Base-by-base conservation (phyloP, 2,329 filamentous ascomycete species). In the Aspergillus versicolor region DNA sequence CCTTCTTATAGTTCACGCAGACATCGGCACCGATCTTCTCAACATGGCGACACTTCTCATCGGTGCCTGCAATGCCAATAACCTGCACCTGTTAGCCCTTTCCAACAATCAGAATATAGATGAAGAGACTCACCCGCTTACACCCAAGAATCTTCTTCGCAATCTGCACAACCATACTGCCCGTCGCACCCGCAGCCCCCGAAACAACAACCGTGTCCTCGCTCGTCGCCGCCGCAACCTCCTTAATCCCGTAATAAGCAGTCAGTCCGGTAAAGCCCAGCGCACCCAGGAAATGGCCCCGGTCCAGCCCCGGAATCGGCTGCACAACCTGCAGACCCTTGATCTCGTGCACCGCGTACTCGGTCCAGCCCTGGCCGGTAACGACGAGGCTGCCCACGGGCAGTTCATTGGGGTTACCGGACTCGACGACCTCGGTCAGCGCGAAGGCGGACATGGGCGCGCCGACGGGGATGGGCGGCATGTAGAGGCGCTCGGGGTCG, bases 131-230 rank as follows among this genome's bases (percentile, higher is more conserved):
- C 21, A 53, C 51, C 51, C 51, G 47, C 22, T 52, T 41, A 32
- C 54, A 51, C 59, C 61, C 42, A 21, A 66, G 44, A 13, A 65
- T 53, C 42, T 80, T 72, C 66, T 80, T 81, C 6, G 81, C 82
- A 60, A 84, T 80, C 68, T 84, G 82, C 7, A 83, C 79, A 1
- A 74, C 79, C 68, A 80, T 76, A 48, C 68, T 73, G 1, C 80
- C 80, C 1, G 77, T 80, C 6, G 79, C 79, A 2, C 79, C 79
- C 1, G 79, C 80, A 1, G 80, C 79, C 3, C 77, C 77, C 40
- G 74, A 78, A 11, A 81, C 68, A 15, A 82, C 78, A 27, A 80
- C 65, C 3, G 74, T 74, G 56, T 81, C 74, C 3, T 72, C 73
- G 9, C 67, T 63, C 43, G 71, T 75, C 4, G 71, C 69, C 19